These are phyloP conservation scores for Chrysopogon serrulatus DNA, from an alignment of 176 grass and related monocot species.

Conservation along the genomic window DNA sequence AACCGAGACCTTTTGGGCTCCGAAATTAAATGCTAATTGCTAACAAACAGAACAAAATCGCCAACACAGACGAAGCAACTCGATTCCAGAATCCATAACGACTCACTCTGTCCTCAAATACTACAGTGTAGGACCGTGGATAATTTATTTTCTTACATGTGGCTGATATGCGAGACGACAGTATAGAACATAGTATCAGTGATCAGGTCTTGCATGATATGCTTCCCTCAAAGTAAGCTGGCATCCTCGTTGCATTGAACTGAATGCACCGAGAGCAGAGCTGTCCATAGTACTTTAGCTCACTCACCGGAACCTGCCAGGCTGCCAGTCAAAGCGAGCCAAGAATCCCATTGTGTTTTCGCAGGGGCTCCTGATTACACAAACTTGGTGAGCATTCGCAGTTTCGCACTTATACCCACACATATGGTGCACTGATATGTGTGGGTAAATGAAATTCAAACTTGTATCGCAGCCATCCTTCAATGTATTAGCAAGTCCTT, in stretches of 20 bases:
- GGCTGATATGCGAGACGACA: too few species aligned
- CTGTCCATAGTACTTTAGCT: background rate
- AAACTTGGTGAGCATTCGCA: background rate
- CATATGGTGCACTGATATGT: background rate
- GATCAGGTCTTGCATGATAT: too few species aligned
- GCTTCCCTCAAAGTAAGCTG: background rate
- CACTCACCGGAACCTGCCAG: background rate
- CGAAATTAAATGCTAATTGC: too few species aligned
- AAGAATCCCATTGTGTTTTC: background rate
- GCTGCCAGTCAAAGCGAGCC: background rate
- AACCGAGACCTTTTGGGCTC: too few species aligned
- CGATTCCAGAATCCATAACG: too few species aligned
- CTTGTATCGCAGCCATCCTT: background rate
- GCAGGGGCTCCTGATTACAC: background rate
- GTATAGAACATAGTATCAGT: too few species aligned
- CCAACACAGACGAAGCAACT: too few species aligned
- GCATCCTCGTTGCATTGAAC: background rate
- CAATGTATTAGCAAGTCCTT: background rate
- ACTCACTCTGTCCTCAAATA: too few species aligned
- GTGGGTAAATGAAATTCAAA: background rate
- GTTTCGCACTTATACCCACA: background rate
- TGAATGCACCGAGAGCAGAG: background rate
- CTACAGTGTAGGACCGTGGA: too few species aligned
- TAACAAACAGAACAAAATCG: too few species aligned
- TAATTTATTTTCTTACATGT: too few species aligned